A percentile compares a stretch with the other conserved stretches of the same genome.
Evolutionary conservation across 305 asterid species (phyloP).

Genomic region (Solanum hybrid): DNA sequence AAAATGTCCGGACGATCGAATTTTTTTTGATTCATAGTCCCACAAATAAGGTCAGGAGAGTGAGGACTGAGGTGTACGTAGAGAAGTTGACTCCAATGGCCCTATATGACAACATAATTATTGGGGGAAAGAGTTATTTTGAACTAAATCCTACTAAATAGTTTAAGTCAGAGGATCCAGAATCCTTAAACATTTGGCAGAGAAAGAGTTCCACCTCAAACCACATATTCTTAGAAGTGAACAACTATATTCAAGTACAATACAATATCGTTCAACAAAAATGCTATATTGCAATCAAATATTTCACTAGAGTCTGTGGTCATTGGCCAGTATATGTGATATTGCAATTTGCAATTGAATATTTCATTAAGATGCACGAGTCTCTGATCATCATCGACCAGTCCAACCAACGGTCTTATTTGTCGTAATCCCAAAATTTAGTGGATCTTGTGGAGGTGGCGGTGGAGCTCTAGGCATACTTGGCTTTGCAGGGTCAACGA

Average conservation of each 20-base stretch:
- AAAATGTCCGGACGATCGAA: background rate
- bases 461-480: slow-evolving; percentile 49
- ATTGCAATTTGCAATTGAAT: slow-evolving; percentile 1
- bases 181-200: background rate
- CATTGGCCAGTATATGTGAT: background rate
- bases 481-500: slow-evolving; percentile 88
- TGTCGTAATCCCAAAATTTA: slow-evolving; percentile 44
- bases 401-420: slow-evolving; percentile 87
- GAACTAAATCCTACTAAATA: background rate
- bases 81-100: background rate
- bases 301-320: background rate
- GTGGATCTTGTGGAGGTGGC: slow-evolving; percentile 12
- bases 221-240: background rate
- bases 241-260: background rate
- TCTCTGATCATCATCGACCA: slow-evolving; percentile 21
- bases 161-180: background rate
- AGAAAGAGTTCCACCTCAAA: background rate
- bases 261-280: background rate
- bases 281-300: background rate
- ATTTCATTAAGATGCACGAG: background rate
- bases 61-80: background rate
- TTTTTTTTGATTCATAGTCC: background rate
- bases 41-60: background rate
- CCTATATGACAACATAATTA: background rate
- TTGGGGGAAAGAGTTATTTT: background rate